phyloP scores from a whole-genome alignment of 2,329 filamentous ascomycete species.

The Beauveria bassiana region DNA sequence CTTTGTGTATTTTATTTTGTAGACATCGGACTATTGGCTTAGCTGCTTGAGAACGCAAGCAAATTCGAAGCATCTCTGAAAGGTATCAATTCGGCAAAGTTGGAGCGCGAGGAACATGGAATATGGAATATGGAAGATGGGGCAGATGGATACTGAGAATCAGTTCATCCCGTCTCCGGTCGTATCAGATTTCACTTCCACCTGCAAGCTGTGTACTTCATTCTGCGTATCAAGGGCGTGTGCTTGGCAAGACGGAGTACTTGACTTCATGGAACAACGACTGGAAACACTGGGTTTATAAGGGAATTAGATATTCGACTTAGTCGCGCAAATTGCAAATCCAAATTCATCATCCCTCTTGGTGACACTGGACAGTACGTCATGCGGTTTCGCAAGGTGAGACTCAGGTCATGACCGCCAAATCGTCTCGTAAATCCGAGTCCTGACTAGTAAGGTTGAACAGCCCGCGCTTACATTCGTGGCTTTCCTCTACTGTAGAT shows the following conservation, averaged over 20 bases:
- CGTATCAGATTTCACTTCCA: constrained; percentile 57
- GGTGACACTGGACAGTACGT: too few species aligned
- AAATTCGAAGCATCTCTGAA: constrained; percentile 24
- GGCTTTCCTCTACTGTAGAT: too few species aligned
- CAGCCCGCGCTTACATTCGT: neutral
- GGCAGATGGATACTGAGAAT: constrained; percentile 15
- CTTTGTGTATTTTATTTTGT: too few species aligned
- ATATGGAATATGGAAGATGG: constrained; percentile 15
- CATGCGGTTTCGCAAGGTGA: neutral
- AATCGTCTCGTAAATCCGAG: too few species aligned
- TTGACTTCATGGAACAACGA: constrained; percentile 19
- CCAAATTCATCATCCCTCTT: neutral
- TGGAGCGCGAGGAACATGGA: constrained; percentile 19
- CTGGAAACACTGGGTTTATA: neutral
- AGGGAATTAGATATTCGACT: neutral
- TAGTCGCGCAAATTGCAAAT: neutral
- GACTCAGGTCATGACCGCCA: neutral
- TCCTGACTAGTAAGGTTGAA: too few species aligned
- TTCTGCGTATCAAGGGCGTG: constrained; percentile 46
- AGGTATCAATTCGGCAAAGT: constrained; percentile 17
- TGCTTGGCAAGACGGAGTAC: constrained; percentile 50
- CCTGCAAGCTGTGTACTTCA: constrained; percentile 44
- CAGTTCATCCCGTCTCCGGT: constrained; percentile 37
- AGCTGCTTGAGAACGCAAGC: constrained; percentile 20
- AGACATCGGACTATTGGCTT: constrained; percentile 19